Evolutionary conservation across 768 basidiomycete species (phyloP).

Genomic region (Crassisporium funariophilum): DNA sequence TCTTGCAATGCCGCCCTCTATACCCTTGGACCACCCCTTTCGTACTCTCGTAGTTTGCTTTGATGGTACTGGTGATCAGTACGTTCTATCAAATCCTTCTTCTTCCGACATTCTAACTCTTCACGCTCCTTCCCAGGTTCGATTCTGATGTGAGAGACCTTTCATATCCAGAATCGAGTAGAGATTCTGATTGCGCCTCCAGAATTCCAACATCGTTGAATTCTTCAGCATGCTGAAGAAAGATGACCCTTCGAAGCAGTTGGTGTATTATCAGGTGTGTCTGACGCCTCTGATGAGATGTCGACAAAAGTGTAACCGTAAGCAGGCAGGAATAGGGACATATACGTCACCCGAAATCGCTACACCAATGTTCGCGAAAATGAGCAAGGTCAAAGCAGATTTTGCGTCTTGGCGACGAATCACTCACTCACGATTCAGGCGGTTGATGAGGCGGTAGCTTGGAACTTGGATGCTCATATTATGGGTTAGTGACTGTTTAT

Average conservation of each 20-base stretch:
- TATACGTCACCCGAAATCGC: conserved; percentile 45
- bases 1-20: conserved; percentile 9
- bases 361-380: conserved; percentile 41
- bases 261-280: conserved; percentile 39
- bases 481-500: conserved; percentile 35
- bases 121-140: conserved; percentile 12
- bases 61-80: conserved; percentile 55
- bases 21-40: conserved; percentile 16
- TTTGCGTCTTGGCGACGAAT: neutral
- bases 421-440: conserved; percentile 20
- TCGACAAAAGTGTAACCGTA: neutral
- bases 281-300: no score
- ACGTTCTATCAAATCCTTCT: neutral
- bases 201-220: conserved; percentile 45
- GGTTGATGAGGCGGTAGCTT: conserved; percentile 47
- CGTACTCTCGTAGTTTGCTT: conserved; percentile 58
- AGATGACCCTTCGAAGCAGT: conserved; percentile 34
- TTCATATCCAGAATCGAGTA: neutral
- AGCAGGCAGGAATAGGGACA: conserved; percentile 55
- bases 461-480: conserved; percentile 53
- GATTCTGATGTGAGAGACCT: conserved; percentile 18
- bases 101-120: neutral
- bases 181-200: conserved; percentile 2
- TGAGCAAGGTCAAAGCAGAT: conserved; percentile 36
- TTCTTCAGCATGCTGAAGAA: conserved; percentile 40